phyloP scores from a whole-genome alignment of 495 filamentous ascomycete genomes.

The Lasiosphaeria miniovina region DNA sequence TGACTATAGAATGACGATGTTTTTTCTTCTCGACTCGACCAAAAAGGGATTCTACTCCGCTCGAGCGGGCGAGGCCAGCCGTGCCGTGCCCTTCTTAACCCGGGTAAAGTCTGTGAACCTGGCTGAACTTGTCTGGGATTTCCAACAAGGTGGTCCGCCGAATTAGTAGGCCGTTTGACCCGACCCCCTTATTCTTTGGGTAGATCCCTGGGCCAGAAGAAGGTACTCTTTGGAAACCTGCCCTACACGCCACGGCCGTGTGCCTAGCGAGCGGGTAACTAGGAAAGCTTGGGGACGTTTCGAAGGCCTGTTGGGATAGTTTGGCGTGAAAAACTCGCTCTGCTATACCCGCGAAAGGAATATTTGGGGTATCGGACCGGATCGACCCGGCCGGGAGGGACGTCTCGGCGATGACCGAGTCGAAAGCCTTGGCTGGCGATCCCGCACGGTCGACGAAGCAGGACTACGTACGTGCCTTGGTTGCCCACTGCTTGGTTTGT shows the following conservation, averaged over 20 bases:
- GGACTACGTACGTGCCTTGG: too few species aligned
- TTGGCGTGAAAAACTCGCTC: background rate
- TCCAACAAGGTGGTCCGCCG: slow-evolving; percentile 17
- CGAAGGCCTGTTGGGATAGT: background rate
- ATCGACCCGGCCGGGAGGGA: slow-evolving; percentile 3
- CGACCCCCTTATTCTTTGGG: too few species aligned
- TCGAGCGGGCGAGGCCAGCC: slow-evolving; percentile 13
- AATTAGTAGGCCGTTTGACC: background rate
- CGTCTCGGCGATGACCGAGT: slow-evolving; percentile 2
- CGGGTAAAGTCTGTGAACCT: slow-evolving; percentile 27
- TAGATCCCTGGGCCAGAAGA: too few species aligned
- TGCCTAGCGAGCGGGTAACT: too few species aligned
- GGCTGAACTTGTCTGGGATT: slow-evolving; percentile 19
- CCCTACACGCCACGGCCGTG: too few species aligned
- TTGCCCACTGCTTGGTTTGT: too few species aligned
- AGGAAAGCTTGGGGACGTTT: too few species aligned
- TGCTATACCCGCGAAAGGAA: background rate
- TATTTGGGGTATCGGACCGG: slow-evolving; percentile 2
- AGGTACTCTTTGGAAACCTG: too few species aligned
- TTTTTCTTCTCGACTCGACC: background rate
- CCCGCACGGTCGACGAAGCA: too few species aligned
- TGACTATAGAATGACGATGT: slow-evolving; percentile 5
- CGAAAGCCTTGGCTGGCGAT: background rate
- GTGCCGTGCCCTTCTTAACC: slow-evolving; percentile 20
- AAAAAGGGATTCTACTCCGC: background rate